Conservation (phyloP, 495 filamentous ascomycete species). For the Xylaria curta region DNA sequence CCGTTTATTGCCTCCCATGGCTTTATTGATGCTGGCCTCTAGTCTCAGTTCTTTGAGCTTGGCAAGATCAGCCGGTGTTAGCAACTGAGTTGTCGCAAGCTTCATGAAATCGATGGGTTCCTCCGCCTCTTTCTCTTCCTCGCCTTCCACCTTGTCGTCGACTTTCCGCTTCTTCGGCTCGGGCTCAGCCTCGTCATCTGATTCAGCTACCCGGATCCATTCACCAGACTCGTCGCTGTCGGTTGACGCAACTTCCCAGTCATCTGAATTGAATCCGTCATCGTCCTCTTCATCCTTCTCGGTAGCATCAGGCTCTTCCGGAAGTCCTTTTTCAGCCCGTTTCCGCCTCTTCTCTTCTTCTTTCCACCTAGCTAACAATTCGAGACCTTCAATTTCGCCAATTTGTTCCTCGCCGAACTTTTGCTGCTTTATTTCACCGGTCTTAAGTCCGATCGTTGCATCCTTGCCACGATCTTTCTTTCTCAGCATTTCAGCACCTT, state of each 20-base stretch:
- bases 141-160: constrained; percentile 44
- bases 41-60: constrained; percentile 89
- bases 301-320: constrained; percentile 48
- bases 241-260: constrained; percentile 85
- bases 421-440: constrained; percentile 70
- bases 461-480: constrained; percentile 91
- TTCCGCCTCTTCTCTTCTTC: constrained; percentile 81
- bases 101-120: constrained; percentile 61
- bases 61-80: constrained; percentile 89
- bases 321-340: constrained; percentile 67
- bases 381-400: constrained; percentile 90
- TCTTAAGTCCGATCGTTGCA: constrained; percentile 80
- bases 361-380: constrained; percentile 92
- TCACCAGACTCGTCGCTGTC: constrained; percentile 79
- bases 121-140: constrained; percentile 45
- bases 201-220: constrained; percentile 93
- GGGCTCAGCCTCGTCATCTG: constrained; percentile 68
- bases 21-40: constrained; percentile 70
- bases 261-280: constrained; percentile 74
- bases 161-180: constrained; percentile 67
- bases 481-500: constrained; percentile 86
- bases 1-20: constrained; percentile 56
- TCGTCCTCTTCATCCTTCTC: constrained; percentile 54
- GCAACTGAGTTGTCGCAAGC: constrained; percentile 83
- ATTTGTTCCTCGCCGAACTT: constrained; percentile 80